Percentiles rank a stretch among this genome's conserved stretches.
Conservation (phyloP, 345 rosid species). For the Hibiscus syriacus region DNA sequence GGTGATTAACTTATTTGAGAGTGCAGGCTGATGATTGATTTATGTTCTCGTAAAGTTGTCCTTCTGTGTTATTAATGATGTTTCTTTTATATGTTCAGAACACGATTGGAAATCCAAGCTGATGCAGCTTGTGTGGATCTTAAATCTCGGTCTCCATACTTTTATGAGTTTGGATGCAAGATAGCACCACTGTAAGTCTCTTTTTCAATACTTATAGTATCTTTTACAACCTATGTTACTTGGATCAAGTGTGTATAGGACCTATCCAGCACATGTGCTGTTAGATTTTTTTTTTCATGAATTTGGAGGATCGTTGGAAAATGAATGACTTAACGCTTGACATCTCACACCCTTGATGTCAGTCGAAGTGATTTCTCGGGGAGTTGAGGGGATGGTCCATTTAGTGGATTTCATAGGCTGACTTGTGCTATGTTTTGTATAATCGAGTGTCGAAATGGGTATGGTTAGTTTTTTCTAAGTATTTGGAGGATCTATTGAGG, state of each 20-base stretch:
- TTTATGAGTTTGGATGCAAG: slow-evolving; percentile 87
- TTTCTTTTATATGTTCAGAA: neutral
- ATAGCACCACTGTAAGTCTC: slow-evolving; percentile 68
- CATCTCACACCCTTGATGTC: too few species aligned
- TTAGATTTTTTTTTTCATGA: neutral
- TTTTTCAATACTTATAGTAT: neutral
- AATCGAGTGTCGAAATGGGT: neutral
- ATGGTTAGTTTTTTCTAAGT: neutral
- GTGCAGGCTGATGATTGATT: neutral
- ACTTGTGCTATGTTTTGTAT: neutral
- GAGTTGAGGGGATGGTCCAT: too few species aligned
- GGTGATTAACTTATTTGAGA: neutral
- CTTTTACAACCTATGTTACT: neutral
- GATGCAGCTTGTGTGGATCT: slow-evolving; percentile 28
- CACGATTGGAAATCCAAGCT: neutral
- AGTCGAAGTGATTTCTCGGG: too few species aligned
- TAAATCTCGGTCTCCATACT: slow-evolving; percentile 60
- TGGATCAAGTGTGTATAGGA: neutral
- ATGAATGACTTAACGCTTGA: too few species aligned
- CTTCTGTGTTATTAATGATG: neutral
- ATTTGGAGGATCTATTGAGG: neutral
- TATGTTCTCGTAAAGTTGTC: neutral
- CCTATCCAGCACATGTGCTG: neutral
- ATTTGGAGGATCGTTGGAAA: too few species aligned
- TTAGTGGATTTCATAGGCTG: too few species aligned